phyloP scores from a whole-genome alignment of 257 asterid species.

The Euphrasia confusa region DNA sequence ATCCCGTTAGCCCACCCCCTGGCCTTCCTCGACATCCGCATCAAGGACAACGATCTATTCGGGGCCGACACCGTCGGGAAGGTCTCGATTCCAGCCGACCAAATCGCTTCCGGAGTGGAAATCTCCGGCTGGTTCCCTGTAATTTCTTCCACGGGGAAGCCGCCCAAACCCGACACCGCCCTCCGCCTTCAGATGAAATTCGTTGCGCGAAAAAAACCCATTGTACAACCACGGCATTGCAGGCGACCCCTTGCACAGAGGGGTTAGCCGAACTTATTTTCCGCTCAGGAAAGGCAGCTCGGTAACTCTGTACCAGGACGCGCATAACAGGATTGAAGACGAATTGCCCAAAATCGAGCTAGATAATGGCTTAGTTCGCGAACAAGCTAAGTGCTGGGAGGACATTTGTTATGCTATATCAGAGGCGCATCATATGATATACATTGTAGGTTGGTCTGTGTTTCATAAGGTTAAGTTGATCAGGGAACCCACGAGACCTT shows the following conservation, averaged over 20 bases:
- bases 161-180: constrained; percentile 53
- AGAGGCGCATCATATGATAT: constrained; percentile 87
- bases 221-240: constrained; percentile 64
- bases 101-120: constrained; percentile 42
- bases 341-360: constrained; percentile 48
- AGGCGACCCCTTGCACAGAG: constrained; percentile 49
- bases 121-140: constrained; percentile 52
- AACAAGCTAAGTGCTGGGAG: constrained; percentile 72
- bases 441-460: constrained; percentile 91
- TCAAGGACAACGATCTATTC: constrained; percentile 73
- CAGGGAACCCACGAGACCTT: constrained; percentile 63
- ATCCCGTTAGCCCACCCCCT: constrained; percentile 65
- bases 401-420: constrained; percentile 75
- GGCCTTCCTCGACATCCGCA: constrained; percentile 47
- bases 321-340: constrained; percentile 43
- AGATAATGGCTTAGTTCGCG: constrained; percentile 45
- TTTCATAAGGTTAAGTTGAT: constrained; percentile 64
- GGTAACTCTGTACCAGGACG: constrained; percentile 83
- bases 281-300: constrained; percentile 73
- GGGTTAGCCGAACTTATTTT: constrained; percentile 61
- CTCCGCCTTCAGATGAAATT: constrained; percentile 53
- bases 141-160: constrained; percentile 37
- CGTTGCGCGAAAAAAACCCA: constrained; percentile 48
- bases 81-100: constrained; percentile 44
- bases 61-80: constrained; percentile 72